Conservation (phyloP, 495 filamentous ascomycete species). For the Amphirosellinia nigrospora region DNA sequence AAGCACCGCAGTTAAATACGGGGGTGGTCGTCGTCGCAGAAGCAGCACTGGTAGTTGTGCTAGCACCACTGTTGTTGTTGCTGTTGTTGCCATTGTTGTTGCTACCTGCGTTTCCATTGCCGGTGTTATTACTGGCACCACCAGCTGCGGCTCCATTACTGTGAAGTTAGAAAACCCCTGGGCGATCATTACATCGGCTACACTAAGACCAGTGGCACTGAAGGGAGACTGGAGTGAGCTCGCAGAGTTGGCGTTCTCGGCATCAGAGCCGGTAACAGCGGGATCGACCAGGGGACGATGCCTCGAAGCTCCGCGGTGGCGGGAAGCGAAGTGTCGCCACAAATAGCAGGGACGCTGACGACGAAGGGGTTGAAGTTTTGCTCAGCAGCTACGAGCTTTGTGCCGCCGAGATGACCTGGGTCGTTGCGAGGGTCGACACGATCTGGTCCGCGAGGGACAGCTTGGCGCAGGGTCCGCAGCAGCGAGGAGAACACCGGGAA, state of each 20-base stretch:
- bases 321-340: constrained; percentile 61
- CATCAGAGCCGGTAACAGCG: constrained; percentile 55
- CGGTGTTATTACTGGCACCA: constrained; percentile 21
- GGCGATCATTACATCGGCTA: constrained; percentile 59
- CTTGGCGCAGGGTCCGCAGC: constrained; percentile 65
- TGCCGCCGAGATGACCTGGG: constrained; percentile 60
- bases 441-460: constrained; percentile 65
- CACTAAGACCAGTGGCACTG: constrained; percentile 57
- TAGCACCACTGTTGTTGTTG: constrained; percentile 6
- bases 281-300: constrained; percentile 66
- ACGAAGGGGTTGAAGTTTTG: constrained; percentile 71
- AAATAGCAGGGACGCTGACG: constrained; percentile 60
- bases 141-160: constrained; percentile 42
- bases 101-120: constrained; percentile 25
- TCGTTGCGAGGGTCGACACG: constrained; percentile 58
- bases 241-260: constrained; percentile 60
- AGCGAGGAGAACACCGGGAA: constrained; percentile 60
- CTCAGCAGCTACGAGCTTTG: constrained; percentile 67
- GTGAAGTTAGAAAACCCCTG: constrained; percentile 66
- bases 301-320: constrained; percentile 62
- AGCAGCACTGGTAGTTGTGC: constrained; percentile 25
- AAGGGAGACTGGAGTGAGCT: constrained; percentile 57
- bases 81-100: constrained; percentile 14
- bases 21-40: neutral
- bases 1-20: neutral